phyloP scores from a whole-genome alignment of 2,329 filamentous ascomycete genomes.

The Ophiognomonia clavigignenti-juglandacearum region DNA sequence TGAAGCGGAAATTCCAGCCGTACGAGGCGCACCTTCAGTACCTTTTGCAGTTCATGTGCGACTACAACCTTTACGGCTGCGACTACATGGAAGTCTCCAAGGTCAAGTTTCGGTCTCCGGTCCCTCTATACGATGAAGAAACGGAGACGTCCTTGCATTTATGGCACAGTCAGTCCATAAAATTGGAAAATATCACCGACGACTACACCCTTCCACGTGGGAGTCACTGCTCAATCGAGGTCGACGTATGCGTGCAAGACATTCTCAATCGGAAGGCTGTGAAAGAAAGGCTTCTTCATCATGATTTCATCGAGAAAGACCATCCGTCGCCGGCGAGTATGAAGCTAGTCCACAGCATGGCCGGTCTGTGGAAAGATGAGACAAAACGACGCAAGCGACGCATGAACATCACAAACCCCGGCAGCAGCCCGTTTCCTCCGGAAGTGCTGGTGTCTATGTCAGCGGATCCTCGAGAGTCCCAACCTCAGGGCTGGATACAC shows the following conservation, averaged over 20 bases:
- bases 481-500: conserved; percentile 84
- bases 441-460: conserved; percentile 88
- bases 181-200: conserved; percentile 53
- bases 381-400: conserved; percentile 69
- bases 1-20: conserved; percentile 80
- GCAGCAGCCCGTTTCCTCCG: conserved; percentile 71
- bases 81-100: conserved; percentile 72
- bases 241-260: conserved; percentile 83
- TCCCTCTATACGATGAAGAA: conserved; percentile 64
- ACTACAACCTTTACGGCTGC: conserved; percentile 96
- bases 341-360: conserved; percentile 90
- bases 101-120: conserved; percentile 67
- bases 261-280: conserved; percentile 80
- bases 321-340: conserved; percentile 60
- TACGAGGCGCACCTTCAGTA: conserved; percentile 94
- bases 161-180: conserved; percentile 77
- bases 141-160: conserved; percentile 55
- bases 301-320: conserved; percentile 75
- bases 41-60: conserved; percentile 93
- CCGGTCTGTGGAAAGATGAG: conserved; percentile 87
- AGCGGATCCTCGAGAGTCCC: conserved; percentile 67
- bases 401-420: conserved; percentile 59
- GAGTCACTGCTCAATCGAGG: conserved; percentile 85
- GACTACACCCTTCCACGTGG: conserved; percentile 64
- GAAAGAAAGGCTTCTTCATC: conserved; percentile 72